These are phyloP conservation scores for Reutealis trisperma DNA, from an alignment of 345 rosid genomes.

Conservation along the genomic window DNA sequence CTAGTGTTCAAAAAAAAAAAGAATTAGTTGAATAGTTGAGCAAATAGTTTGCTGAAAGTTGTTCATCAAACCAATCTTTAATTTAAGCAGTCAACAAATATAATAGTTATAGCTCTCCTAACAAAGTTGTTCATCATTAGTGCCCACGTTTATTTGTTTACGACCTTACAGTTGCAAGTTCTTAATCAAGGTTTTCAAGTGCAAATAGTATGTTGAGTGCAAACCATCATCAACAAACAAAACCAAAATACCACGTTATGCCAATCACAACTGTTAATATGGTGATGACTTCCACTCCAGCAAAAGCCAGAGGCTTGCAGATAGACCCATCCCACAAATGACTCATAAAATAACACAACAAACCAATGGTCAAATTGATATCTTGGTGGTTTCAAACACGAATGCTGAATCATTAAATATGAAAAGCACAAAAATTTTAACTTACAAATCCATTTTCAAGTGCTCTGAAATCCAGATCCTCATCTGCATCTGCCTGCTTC, in stretches of 20 bases:
- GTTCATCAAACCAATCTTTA: neutral
- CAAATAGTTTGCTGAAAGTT: neutral
- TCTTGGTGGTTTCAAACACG: neutral
- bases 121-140: neutral
- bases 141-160: neutral
- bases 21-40: neutral
- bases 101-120: neutral
- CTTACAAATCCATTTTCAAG: conserved; percentile 79
- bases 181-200: neutral
- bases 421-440: conserved; percentile 10
- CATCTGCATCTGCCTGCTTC: conserved; percentile 57
- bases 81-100: neutral
- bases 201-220: too few relatives aligned
- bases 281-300: neutral
- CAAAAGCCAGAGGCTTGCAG: neutral
- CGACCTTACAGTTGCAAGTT: too few relatives aligned
- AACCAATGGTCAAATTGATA: neutral
- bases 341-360: neutral
- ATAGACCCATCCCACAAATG: neutral
- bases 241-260: too few relatives aligned
- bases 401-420: neutral
- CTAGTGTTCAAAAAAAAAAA: conserved; percentile 33
- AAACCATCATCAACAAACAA: too few relatives aligned
- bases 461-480: conserved; percentile 68
- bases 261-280: neutral